These are phyloP conservation scores for Emergomyces pasteurianus DNA, from an alignment of 2,329 filamentous ascomycete species.

Conservation along the genomic window DNA sequence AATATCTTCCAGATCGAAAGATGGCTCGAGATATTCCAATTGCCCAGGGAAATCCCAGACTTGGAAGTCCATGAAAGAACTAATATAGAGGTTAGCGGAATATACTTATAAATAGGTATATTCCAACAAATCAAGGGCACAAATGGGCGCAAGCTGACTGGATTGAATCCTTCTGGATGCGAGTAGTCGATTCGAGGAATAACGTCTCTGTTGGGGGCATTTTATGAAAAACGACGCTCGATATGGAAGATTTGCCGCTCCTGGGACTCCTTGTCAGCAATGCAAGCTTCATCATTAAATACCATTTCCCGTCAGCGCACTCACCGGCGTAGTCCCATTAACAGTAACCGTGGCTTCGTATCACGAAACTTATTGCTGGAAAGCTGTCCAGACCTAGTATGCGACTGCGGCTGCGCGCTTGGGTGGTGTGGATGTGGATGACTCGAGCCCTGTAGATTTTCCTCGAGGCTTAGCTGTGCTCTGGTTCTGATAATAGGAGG, in stretches of 20 bases:
- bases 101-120: not conserved
- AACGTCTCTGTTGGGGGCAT: slow-evolving; percentile 90
- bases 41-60: slow-evolving; percentile 97
- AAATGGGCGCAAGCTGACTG: slow-evolving; percentile 49
- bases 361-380: slow-evolving; percentile 37
- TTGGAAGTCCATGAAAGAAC: slow-evolving; percentile 98
- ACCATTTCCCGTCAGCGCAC: slow-evolving; percentile 13
- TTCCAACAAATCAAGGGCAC: not conserved
- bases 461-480: slow-evolving; percentile 26
- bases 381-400: slow-evolving; percentile 18
- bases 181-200: slow-evolving; percentile 87
- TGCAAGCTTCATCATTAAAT: not conserved
- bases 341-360: slow-evolving; percentile 68
- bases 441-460: slow-evolving; percentile 22
- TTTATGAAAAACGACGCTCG: slow-evolving; percentile 98
- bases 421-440: slow-evolving; percentile 8
- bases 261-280: slow-evolving; percentile 36
- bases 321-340: slow-evolving; percentile 94
- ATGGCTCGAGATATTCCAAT: slow-evolving; percentile 80
- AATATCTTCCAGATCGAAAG: slow-evolving; percentile 83
- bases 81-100: slow-evolving; percentile 27
- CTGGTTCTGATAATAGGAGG: slow-evolving; percentile 16
- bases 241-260: slow-evolving; percentile 96
- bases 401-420: slow-evolving; percentile 13
- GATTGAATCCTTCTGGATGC: slow-evolving; percentile 89